Percentiles rank a stretch among this genome's conserved stretches.
phyloP scores from a whole-genome alignment of 2,329 filamentous ascomycete species.

The Fusarium sp. region DNA sequence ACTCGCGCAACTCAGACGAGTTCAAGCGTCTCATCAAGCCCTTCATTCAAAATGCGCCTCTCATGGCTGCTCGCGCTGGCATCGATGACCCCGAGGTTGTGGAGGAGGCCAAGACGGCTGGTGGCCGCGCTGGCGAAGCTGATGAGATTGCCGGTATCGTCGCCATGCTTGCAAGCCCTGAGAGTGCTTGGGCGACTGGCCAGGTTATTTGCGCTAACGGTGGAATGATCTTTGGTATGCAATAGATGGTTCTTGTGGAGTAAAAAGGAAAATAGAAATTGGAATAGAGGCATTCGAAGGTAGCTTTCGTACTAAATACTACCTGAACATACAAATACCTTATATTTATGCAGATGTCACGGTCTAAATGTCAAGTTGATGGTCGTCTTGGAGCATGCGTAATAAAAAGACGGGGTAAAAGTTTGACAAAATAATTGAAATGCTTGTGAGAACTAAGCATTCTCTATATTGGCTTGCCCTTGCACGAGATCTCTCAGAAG shows the following conservation, averaged over 20 bases:
- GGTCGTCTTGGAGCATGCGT: background rate
- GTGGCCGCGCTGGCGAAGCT: constrained; percentile 46
- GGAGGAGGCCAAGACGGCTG: constrained; percentile 46
- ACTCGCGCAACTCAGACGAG: constrained; percentile 51
- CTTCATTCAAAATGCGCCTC: constrained; percentile 47
- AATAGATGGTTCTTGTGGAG: constrained; percentile 29
- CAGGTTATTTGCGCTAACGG: constrained; percentile 49
- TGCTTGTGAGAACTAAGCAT: background rate
- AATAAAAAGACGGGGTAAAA: background rate
- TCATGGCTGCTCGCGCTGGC: constrained; percentile 44
- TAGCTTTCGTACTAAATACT: constrained; percentile 20
- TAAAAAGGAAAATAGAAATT: constrained; percentile 19
- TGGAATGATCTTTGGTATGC: constrained; percentile 48
- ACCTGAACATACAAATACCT: background rate
- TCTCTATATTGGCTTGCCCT: no score
- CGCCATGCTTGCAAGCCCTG: constrained; percentile 44
- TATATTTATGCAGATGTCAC: background rate
- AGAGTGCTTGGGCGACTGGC: constrained; percentile 47
- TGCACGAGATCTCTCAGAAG: background rate
- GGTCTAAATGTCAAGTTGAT: background rate
- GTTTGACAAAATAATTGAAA: background rate
- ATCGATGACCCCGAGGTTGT: constrained; percentile 44
- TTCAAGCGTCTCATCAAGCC: constrained; percentile 48
- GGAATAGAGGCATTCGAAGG: constrained; percentile 24
- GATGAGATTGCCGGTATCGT: constrained; percentile 45